phyloP scores from a whole-genome alignment of 257 asterid species.

The Mentha longifolia region DNA sequence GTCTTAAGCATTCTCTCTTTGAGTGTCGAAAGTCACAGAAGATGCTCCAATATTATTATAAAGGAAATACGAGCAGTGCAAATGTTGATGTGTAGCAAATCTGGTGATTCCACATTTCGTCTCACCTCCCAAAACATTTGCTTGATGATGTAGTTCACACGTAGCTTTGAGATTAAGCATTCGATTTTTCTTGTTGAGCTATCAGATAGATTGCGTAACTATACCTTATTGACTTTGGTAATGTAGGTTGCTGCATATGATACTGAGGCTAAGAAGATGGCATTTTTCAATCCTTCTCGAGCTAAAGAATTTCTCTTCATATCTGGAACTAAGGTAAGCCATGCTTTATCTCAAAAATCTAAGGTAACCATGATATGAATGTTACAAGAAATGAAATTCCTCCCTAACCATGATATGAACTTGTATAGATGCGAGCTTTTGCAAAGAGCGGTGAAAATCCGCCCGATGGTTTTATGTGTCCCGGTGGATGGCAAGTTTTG shows the following conservation, averaged over 20 bases:
- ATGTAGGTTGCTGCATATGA: constrained; percentile 92
- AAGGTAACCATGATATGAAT: too few species aligned
- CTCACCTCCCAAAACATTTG: neutral
- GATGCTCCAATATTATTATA: too few species aligned
- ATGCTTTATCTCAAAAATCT: too few species aligned
- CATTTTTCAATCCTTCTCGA: constrained; percentile 85
- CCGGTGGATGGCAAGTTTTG: constrained; percentile 81
- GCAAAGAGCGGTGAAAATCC: constrained; percentile 84
- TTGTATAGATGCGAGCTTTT: constrained; percentile 65
- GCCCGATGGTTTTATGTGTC: constrained; percentile 88
- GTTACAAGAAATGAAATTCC: neutral
- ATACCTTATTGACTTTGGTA: neutral
- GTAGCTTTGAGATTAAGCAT: neutral
- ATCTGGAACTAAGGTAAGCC: constrained; percentile 80
- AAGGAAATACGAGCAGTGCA: too few species aligned
- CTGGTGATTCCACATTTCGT: too few species aligned
- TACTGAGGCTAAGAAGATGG: constrained; percentile 65
- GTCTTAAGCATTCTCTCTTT: neutral
- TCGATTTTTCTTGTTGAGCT: neutral
- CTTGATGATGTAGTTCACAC: neutral
- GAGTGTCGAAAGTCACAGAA: neutral
- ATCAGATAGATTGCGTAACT: neutral
- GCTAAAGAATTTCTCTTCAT: constrained; percentile 81
- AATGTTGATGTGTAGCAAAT: too few species aligned
- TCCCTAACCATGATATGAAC: neutral